Conservation (phyloP, 164 flowering plant species). For the Magnolia officinalis region DNA sequence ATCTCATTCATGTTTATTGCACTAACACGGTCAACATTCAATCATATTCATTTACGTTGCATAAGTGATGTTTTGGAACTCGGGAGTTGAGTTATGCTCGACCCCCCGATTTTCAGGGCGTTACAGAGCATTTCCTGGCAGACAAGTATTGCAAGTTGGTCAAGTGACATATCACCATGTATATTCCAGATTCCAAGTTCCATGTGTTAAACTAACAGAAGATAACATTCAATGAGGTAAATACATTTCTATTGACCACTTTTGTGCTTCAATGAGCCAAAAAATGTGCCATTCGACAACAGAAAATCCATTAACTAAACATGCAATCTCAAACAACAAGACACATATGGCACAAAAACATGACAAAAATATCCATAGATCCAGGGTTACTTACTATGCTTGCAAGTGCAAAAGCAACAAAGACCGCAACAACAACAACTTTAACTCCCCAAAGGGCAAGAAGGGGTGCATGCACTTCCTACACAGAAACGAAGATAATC, state of each 20-base stretch:
- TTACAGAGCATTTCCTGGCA: too few species aligned
- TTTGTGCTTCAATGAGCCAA: not conserved
- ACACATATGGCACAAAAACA: not conserved
- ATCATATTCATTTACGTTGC: too few species aligned
- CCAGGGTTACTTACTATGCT: conserved; percentile 75
- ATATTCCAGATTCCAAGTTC: too few species aligned
- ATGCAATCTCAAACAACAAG: not conserved
- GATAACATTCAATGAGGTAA: not conserved
- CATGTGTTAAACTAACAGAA: not conserved
- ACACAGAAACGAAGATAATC: conserved; percentile 17
- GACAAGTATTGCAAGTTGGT: too few species aligned
- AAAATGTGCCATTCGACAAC: not conserved
- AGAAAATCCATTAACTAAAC: not conserved
- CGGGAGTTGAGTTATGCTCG: too few species aligned
- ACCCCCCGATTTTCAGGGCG: too few species aligned
- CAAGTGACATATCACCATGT: too few species aligned
- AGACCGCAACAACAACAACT: conserved; percentile 59
- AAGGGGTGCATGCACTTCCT: conserved; percentile 93
- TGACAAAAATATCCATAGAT: not conserved
- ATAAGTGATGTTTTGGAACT: too few species aligned
- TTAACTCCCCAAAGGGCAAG: conserved; percentile 82
- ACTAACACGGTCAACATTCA: too few species aligned
- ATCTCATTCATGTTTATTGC: too few species aligned
- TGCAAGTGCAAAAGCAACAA: conserved; percentile 67
- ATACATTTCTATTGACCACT: too few species aligned